Percentiles rank a stretch among this genome's conserved stretches.
phyloP scores from a whole-genome alignment of 2,329 filamentous ascomycete genomes.

The Endoconidiophora laricicola region DNA sequence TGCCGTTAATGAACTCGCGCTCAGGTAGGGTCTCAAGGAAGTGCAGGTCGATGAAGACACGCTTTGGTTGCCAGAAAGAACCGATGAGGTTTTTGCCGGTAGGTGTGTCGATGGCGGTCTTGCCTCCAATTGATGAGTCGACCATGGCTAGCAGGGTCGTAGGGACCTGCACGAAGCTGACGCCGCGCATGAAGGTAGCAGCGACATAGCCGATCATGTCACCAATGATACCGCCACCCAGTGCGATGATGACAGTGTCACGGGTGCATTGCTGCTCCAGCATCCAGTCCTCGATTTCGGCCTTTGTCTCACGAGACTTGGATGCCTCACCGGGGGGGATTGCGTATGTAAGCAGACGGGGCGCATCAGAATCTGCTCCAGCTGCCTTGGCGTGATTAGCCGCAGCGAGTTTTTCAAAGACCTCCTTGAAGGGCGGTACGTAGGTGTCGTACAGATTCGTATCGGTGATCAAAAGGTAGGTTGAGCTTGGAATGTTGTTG shows the following conservation, averaged over 20 bases:
- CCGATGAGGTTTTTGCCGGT: slow-evolving; percentile 93
- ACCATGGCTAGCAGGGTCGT: slow-evolving; percentile 95
- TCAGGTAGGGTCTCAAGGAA: slow-evolving; percentile 83
- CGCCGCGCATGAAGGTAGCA: slow-evolving; percentile 94
- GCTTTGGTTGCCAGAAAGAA: slow-evolving; percentile 87
- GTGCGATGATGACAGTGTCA: slow-evolving; percentile 85
- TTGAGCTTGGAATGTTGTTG: slow-evolving; percentile 61
- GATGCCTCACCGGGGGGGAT: slow-evolving; percentile 87
- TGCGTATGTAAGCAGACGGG: slow-evolving; percentile 67
- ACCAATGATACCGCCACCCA: slow-evolving; percentile 92
- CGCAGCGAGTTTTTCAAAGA: slow-evolving; percentile 19
- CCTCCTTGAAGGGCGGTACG: slow-evolving; percentile 51
- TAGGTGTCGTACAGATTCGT: slow-evolving; percentile 76
- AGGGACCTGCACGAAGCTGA: slow-evolving; percentile 90
- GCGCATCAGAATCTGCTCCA: slow-evolving; percentile 23
- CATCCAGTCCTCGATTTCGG: slow-evolving; percentile 95
- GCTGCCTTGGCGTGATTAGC: slow-evolving; percentile 11
- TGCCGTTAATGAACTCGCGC: slow-evolving; percentile 92
- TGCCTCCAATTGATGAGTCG: slow-evolving; percentile 93
- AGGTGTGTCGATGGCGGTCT: slow-evolving; percentile 94
- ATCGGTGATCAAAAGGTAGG: slow-evolving; percentile 92
- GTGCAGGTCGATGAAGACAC: slow-evolving; percentile 84
- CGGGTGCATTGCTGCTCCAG: slow-evolving; percentile 79
- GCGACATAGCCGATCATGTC: slow-evolving; percentile 97
- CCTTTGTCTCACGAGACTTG: slow-evolving; percentile 86